phyloP scores from a whole-genome alignment of 2,329 filamentous ascomycete genomes.

The Chaetothyriales sp. region DNA sequence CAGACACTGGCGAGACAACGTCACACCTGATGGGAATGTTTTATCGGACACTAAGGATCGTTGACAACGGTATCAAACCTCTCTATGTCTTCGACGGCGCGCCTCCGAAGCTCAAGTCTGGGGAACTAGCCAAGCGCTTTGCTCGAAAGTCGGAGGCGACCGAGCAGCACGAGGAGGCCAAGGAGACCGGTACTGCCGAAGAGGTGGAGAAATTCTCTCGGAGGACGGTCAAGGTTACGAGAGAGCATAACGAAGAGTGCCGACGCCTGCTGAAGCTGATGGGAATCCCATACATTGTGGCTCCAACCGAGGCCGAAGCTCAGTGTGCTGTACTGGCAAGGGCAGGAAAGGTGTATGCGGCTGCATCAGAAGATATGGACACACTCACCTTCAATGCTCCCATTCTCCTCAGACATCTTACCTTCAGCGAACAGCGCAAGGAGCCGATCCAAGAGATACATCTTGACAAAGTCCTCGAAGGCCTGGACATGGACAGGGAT shows the following conservation, averaged over 20 bases:
- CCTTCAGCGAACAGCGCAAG: constrained; percentile 93
- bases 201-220: constrained; percentile 97
- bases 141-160: constrained; percentile 86
- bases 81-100: constrained; percentile 96
- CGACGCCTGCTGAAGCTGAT: constrained; percentile 82
- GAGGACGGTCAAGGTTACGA: constrained; percentile 83
- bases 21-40: constrained; percentile 99
- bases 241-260: constrained; percentile 91
- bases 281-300: constrained; percentile 89
- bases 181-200: constrained; percentile 89
- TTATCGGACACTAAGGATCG: constrained; percentile 93
- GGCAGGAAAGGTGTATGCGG: constrained; percentile 89
- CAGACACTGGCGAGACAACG: constrained; percentile 86
- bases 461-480: constrained; percentile 71
- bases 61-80: constrained; percentile 97
- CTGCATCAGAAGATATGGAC: constrained; percentile 97
- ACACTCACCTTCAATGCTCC: constrained; percentile 90
- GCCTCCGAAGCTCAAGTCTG: constrained; percentile 92
- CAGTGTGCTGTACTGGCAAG: constrained; percentile 81
- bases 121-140: constrained; percentile 89
- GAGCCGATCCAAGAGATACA: constrained; percentile 95
- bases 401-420: constrained; percentile 79
- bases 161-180: constrained; percentile 83
- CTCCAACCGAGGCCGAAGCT: constrained; percentile 91
- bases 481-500: constrained; percentile 70